Evolutionary conservation across 345 rosid genomes (phyloP), one percentile per base, ranked within the genome.

Genomic region (Eucalyptus erythrocorys): DNA sequence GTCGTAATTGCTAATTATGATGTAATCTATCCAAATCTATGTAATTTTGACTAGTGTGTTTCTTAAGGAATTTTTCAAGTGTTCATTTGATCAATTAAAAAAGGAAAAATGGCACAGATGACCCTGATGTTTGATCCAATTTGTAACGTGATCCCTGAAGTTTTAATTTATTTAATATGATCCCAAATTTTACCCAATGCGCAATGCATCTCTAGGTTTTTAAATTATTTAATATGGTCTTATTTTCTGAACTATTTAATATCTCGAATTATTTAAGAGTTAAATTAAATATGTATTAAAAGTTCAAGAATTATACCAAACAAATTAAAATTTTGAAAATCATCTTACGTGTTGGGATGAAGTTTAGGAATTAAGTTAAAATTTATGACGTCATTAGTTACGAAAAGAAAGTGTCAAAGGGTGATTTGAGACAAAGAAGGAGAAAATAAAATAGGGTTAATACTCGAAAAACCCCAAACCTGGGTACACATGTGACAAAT

Each of bases 291-390:
- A 55, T 55, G 0, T 8, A 55, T 24, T 3, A 55, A 55, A 55
- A 4, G 0, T 24, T 55, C 0, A 24, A 8, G 5, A 22, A 55
- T 22, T 1, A 4, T 24, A 55, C 24, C 3, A 2, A 24, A 22
- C 1, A 10, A 55, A 55, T 24, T 55, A 55, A 26, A 55, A 55
- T 10, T 55, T 55, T 10, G 24, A 9, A 4, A 0, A 10, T 55
- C 3, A 2, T 1, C 9, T 22, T 55, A 55, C 0, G 1, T 0
- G 3, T 55, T 55, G 1, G 0, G 30, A 1, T 55, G 10, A 55
- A 55, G 5, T 24, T 55, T 55, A 55, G 3, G 11, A 24, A 22
- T 22, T 22, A 9, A 0, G 27, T 22, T 55, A 22, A 55, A 55
- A 24, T 55, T 55, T 0, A 8, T 22, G 13, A 24, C 0, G 13